phyloP scores from a whole-genome alignment of 805 yeast species.

The Cephaloascus albidus region DNA sequence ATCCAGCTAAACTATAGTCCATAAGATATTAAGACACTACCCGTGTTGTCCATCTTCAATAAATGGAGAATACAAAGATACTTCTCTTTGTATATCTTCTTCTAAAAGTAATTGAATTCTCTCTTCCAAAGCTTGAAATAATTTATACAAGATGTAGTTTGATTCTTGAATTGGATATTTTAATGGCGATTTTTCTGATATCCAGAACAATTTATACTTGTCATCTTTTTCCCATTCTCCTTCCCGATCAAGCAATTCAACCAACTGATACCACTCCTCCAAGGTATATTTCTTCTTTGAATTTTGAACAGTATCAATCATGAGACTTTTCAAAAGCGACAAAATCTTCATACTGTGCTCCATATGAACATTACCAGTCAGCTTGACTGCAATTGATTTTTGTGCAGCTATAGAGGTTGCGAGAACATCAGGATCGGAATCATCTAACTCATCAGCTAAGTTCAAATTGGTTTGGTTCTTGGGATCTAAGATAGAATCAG shows the following conservation, averaged over 20 bases:
- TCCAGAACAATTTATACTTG: slow-evolving; percentile 42
- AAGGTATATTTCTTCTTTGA: slow-evolving; percentile 34
- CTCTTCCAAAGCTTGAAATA: slow-evolving; percentile 6
- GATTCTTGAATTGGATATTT: slow-evolving; percentile 64
- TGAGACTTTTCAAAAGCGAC: slow-evolving; percentile 17
- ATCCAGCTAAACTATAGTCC: no score
- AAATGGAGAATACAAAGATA: no score
- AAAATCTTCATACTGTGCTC: slow-evolving; percentile 14
- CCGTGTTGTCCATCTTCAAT: no score
- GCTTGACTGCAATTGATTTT: neutral
- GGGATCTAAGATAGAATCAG: neutral
- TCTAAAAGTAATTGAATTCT: neutral
- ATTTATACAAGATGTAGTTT: slow-evolving; percentile 40
- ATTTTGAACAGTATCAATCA: slow-evolving; percentile 22
- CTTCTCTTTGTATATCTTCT: neutral
- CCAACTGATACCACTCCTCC: slow-evolving; percentile 41
- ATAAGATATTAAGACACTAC: no score
- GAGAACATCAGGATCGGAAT: neutral
- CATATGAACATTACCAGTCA: slow-evolving; percentile 1
- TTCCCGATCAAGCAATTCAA: slow-evolving; percentile 17
- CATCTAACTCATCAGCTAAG: neutral
- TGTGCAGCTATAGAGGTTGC: neutral
- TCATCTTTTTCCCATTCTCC: slow-evolving; percentile 7
- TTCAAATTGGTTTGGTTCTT: neutral
- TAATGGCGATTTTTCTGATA: slow-evolving; percentile 58